Evolutionary conservation across 805 yeast genomes (phyloP).

Genomic region (Kodamaea restingae): DNA sequence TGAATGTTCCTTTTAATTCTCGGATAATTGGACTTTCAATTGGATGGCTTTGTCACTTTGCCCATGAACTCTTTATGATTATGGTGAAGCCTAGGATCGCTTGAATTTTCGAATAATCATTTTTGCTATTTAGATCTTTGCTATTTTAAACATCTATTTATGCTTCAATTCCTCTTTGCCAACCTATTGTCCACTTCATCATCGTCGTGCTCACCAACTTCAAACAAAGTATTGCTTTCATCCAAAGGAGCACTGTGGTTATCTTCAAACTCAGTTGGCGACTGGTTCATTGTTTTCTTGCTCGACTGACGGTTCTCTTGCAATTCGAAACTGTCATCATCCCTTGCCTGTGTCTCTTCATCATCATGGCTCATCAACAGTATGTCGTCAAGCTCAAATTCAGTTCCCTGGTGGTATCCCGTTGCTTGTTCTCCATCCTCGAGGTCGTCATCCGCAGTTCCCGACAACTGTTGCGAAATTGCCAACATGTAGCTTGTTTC

Average conservation of each 20-base stretch:
- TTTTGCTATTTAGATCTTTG: not conserved
- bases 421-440: slow-evolving; percentile 42
- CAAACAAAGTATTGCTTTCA: slow-evolving; percentile 35
- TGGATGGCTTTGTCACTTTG: too few relatives aligned
- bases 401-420: slow-evolving; percentile 36
- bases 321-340: slow-evolving; percentile 38
- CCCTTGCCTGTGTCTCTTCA: slow-evolving; percentile 25
- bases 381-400: slow-evolving; percentile 57
- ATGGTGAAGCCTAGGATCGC: too few relatives aligned
- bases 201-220: slow-evolving; percentile 37
- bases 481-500: slow-evolving; percentile 93
- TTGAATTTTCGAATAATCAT: too few relatives aligned
- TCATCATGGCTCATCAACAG: slow-evolving; percentile 49
- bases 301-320: slow-evolving; percentile 13
- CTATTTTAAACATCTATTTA: too few relatives aligned
- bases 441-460: slow-evolving; percentile 51
- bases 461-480: slow-evolving; percentile 84
- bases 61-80: too few relatives aligned
- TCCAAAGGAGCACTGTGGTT: slow-evolving; percentile 3
- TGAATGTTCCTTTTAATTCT: too few relatives aligned
- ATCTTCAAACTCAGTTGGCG: slow-evolving; percentile 28
- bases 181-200: slow-evolving; percentile 13
- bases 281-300: slow-evolving; percentile 7
- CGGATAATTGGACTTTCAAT: too few relatives aligned
- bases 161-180: slow-evolving; percentile 2